Base-by-base conservation (phyloP, 2,329 filamentous ascomycete genomes). In the Colletotrichum godetiae region DNA sequence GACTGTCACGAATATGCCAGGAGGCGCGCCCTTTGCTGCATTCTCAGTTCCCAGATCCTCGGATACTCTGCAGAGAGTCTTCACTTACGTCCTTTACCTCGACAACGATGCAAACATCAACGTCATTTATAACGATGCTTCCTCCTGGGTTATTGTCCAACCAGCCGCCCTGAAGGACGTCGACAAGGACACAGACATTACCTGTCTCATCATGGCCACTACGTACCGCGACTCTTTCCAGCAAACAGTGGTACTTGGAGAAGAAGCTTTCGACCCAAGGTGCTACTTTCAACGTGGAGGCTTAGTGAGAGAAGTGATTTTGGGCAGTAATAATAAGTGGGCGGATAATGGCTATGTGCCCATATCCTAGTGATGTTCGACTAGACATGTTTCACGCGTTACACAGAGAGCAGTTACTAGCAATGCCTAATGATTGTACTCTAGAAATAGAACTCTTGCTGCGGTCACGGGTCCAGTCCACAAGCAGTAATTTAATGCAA, bases 121-220 rank as follows among this genome's bases (percentile, higher is more conserved):
- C 33, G 46, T 71, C 33, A 19, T 71, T 10, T 71, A 66, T 33
- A 37, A 29, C 19, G 35, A 56, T 55, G 55, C 55, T 4, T 31
- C 42, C 8, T 13, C 62, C 24, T 66, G 68, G 49, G 24, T 67
- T 24, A 46, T 31, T 19, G 15, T 10, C 2, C 35, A 61, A 22
- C 61, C 56, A 24, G 22, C 19, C 13, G 29, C 19, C 3, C 35
- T 70, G 29, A 63, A 42, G 27, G 29, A 46, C 19, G 61, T 66
- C 5, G 68, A 66, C 31, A 4, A 37, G 4, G 61, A 71, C 33
- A 66, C 68, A 22, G 68, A 66, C 56, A 71, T 71, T 31, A 29
- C 56, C n/a, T 71, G 61, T 46, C 37, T 71, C n/a, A 66, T 61
- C 2, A 53, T 71, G 61, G 61, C 59, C 13, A 65, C 61, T 7